Evolutionary conservation across 345 rosid genomes (phyloP).

Genomic region (Excoecaria agallocha): DNA sequence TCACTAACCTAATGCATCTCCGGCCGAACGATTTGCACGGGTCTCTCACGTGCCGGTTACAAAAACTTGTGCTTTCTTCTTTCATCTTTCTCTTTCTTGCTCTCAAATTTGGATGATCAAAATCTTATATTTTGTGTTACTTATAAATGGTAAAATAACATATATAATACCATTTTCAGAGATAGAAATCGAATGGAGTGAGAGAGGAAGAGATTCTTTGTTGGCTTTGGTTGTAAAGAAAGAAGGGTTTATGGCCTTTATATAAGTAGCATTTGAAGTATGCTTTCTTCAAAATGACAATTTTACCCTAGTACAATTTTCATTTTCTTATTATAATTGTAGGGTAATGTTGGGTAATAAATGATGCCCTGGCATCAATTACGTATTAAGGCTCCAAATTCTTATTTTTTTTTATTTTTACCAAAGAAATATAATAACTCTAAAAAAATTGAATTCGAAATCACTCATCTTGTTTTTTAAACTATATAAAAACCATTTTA

Average conservation of each 20-base stretch:
- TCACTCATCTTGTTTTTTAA: too few species aligned
- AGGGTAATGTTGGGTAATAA: background rate
- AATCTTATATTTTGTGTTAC: background rate
- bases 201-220: conserved; percentile 11
- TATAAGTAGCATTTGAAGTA: conserved; percentile 25
- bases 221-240: conserved; percentile 17
- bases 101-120: background rate
- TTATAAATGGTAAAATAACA: too few species aligned
- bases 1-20: conserved; percentile 45
- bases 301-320: background rate
- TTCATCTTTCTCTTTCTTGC: background rate
- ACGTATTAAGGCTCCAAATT: too few species aligned
- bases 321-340: too few species aligned
- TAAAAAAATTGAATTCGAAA: too few species aligned
- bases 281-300: conserved; percentile 9
- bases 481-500: too few species aligned
- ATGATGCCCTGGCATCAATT: background rate
- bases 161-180: background rate
- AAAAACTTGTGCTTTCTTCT: conserved; percentile 14
- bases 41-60: conserved; percentile 27
- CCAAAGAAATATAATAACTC: too few species aligned
- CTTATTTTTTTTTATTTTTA: too few species aligned
- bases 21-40: conserved; percentile 42
- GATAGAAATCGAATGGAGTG: background rate
- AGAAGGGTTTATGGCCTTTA: conserved; percentile 25